Percentiles rank a stretch among this genome's conserved stretches.
phyloP scores from a whole-genome alignment of 139 green algal genomes.

The Axilococcus clingmanii region DNA sequence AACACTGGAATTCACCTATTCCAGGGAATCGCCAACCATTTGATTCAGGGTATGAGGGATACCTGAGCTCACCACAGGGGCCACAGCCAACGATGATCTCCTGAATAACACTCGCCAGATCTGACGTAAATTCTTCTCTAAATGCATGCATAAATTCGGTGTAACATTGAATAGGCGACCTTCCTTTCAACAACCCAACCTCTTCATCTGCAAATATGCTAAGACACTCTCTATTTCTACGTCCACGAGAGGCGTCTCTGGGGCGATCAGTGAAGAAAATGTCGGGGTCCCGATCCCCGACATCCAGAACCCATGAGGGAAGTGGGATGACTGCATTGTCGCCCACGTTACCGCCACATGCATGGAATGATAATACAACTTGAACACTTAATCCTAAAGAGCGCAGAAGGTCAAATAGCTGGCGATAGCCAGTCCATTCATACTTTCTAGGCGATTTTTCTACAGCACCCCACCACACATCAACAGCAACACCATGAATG shows the following conservation, averaged over 20 bases:
- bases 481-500: slow-evolving; percentile 74
- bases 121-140: slow-evolving; percentile 41
- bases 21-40: slow-evolving; percentile 80
- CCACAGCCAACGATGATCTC: slow-evolving; percentile 68
- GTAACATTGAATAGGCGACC: slow-evolving; percentile 69
- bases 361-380: slow-evolving; percentile 89
- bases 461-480: slow-evolving; percentile 88
- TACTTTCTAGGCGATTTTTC: slow-evolving; percentile 72
- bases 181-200: slow-evolving; percentile 39
- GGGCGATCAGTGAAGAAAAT: slow-evolving; percentile 79
- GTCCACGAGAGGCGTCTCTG: slow-evolving; percentile 25
- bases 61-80: slow-evolving; percentile 54
- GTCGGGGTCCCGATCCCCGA: slow-evolving; percentile 64
- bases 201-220: slow-evolving; percentile 72
- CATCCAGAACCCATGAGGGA: slow-evolving; percentile 72
- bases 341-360: slow-evolving; percentile 88
- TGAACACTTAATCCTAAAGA: slow-evolving; percentile 68
- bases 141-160: slow-evolving; percentile 76
- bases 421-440: slow-evolving; percentile 70
- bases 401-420: slow-evolving; percentile 67
- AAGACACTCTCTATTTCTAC: slow-evolving; percentile 73
- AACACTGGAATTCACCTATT: slow-evolving; percentile 74
- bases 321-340: slow-evolving; percentile 73
- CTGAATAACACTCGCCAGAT: slow-evolving; percentile 47
- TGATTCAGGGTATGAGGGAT: slow-evolving; percentile 62